These are phyloP conservation scores for Podaxis sp. DNA, from an alignment of 768 basidiomycete species.

Conservation along the genomic window DNA sequence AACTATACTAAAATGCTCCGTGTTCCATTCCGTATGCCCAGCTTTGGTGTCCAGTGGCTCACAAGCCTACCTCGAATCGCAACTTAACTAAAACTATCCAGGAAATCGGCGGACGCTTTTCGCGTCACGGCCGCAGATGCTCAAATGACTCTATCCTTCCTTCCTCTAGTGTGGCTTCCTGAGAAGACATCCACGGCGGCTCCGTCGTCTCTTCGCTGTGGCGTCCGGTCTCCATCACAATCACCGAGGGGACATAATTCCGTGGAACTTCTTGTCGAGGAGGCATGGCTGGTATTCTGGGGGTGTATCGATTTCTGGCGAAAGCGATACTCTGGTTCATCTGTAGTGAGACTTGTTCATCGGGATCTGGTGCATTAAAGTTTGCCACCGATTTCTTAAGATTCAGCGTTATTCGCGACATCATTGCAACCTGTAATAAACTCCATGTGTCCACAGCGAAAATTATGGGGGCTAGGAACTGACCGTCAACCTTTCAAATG, in stretches of 20 bases:
- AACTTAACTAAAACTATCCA: not conserved
- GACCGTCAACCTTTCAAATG: constrained; percentile 19
- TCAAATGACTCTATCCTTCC: not conserved
- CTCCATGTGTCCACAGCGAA: not conserved
- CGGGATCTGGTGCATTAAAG: constrained; percentile 12
- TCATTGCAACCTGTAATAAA: constrained; percentile 49
- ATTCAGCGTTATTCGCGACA: constrained; percentile 64
- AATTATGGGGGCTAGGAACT: not conserved
- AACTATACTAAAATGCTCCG: not conserved
- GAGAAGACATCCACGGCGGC: not conserved
- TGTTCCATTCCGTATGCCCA: not conserved
- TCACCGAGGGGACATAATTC: not conserved
- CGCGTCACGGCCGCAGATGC: not conserved
- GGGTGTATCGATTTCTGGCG: not conserved
- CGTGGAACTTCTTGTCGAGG: not conserved
- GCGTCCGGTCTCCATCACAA: not conserved
- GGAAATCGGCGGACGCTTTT: not conserved
- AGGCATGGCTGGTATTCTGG: not conserved
- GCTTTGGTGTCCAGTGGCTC: not conserved
- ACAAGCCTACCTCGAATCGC: not conserved
- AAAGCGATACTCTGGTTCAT: not conserved
- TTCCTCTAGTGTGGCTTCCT: not conserved
- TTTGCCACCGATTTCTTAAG: constrained; percentile 39
- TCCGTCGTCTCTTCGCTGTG: not conserved
- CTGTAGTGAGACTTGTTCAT: not conserved